Base-by-base conservation (phyloP, 1,139 yeast genomes). In the Debaryomyces singareniensis region DNA sequence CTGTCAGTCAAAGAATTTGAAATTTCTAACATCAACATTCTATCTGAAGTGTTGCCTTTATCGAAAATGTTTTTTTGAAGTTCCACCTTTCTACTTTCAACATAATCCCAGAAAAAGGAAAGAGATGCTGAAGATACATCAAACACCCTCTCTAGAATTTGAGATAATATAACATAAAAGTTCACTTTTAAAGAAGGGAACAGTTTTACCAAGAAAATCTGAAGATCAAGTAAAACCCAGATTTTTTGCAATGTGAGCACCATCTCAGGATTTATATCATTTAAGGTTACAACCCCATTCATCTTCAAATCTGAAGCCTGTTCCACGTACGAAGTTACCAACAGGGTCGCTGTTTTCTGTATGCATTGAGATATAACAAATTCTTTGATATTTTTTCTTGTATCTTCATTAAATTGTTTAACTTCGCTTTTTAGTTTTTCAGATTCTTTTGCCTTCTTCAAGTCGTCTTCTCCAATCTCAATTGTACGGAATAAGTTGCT, bases 1-100 rank as follows among this genome's bases (percentile, higher is more conserved):
- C 45, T 52, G 40, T 66, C 71, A 4, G 69, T 60, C 24, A 66
- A 39, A 15, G 53, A 42, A 34, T 66, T 66, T 35, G 69, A 60
- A 5, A 65, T 46, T 15, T 61, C 68, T 35, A 67, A 49, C 12
- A 66, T 35, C 2, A 66, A 48, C 5, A 67, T 64, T 40, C 73
- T 47, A 37, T 67, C 69, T 26, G 52, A 43, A 6, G 58, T 55
- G 1, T 47, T 33, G 5, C 45, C 43, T 24, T 53, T 46, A 33
- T 52, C 51, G 35, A 63, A 64, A 5, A 64, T 40, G 9, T 43
- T 38, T 1, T 36, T 30, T 16, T 39, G 33, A 11, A 64, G 48
- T 5, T 44, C 15, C 2, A 29, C 26, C 12, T 45, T 38, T 29
- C 71, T 46, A 3, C 63, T 33, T 34, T 66, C 73, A 36, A 67